These are phyloP conservation scores for Dendrostoma leiphaemia DNA, from an alignment of 2,329 filamentous ascomycete species.

Conservation along the genomic window DNA sequence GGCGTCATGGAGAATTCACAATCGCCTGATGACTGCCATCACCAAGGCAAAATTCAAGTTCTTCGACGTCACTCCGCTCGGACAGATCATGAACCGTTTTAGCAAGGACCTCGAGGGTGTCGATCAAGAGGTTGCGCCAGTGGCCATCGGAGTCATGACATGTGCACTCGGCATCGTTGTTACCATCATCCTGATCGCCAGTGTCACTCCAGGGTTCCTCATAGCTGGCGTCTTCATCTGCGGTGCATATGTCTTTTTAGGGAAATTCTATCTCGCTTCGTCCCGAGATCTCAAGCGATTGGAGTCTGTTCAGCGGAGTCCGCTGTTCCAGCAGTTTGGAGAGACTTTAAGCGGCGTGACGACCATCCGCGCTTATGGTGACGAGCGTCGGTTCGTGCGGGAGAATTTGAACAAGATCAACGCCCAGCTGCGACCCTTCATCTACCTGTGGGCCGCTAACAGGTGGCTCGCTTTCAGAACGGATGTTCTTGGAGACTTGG, in stretches of 20 bases:
- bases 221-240: conserved; percentile 85
- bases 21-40: conserved; percentile 72
- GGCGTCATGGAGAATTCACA: conserved; percentile 83
- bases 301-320: conserved; percentile 91
- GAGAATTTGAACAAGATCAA: conserved; percentile 90
- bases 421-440: conserved; percentile 86
- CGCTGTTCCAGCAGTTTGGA: conserved; percentile 95
- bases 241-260: conserved; percentile 76
- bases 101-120: conserved; percentile 95
- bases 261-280: conserved; percentile 83
- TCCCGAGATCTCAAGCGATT: conserved; percentile 95
- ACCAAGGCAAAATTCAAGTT: conserved; percentile 94
- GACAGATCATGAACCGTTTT: conserved; percentile 97
- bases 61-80: conserved; percentile 93
- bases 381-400: conserved; percentile 87
- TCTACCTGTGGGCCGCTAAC: conserved; percentile 95
- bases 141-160: conserved; percentile 75
- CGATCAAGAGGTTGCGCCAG: conserved; percentile 92
- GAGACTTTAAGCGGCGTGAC: conserved; percentile 94
- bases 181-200: conserved; percentile 81
- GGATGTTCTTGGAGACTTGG: conserved; percentile 84
- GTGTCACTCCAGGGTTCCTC: conserved; percentile 87
- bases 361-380: conserved; percentile 94
- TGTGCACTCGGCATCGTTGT: conserved; percentile 69
- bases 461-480: conserved; percentile 94